Conservation (phyloP, 2,329 filamentous ascomycete genomes). For the Aspergillus sp. region DNA sequence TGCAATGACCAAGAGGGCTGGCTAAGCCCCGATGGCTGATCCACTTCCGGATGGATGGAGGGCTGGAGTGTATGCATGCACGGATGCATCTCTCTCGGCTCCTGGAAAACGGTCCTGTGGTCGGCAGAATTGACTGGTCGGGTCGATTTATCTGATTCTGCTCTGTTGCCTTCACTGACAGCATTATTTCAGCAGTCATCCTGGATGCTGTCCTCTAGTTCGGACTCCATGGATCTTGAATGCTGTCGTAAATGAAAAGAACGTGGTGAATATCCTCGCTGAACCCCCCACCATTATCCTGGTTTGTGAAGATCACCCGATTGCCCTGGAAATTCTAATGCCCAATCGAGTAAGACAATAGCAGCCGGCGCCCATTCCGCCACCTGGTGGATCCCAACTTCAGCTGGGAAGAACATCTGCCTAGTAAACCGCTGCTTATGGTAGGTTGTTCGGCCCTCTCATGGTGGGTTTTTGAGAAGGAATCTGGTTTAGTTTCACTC, state of each 20-base stretch:
- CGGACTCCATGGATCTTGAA: no score
- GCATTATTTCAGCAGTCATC: no score
- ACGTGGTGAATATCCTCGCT: background rate
- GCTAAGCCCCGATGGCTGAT: slow-evolving; percentile 36
- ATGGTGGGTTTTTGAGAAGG: slow-evolving; percentile 3
- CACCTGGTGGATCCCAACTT: slow-evolving; percentile 13
- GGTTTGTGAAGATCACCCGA: slow-evolving; percentile 24
- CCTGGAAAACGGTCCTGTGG: slow-evolving; percentile 2
- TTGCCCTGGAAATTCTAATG: slow-evolving; percentile 8
- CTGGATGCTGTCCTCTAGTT: background rate
- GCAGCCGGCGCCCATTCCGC: slow-evolving; percentile 9
- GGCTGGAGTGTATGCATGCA: background rate
- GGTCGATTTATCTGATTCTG: background rate
- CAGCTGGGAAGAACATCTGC: slow-evolving; percentile 14
- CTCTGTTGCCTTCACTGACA: background rate
- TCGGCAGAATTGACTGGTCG: background rate
- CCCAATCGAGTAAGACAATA: slow-evolving; percentile 1
- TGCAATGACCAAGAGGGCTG: slow-evolving; percentile 6
- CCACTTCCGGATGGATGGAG: slow-evolving; percentile 19
- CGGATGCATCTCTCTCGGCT: slow-evolving; percentile 9
- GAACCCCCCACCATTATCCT: slow-evolving; percentile 11
- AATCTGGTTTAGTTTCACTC: slow-evolving; percentile 1
- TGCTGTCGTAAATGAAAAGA: no score
- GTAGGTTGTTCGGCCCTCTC: background rate
- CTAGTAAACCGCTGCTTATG: background rate